These are phyloP conservation scores for Amesomyces nigricolor DNA, from an alignment of 2,329 filamentous ascomycete genomes.

Conservation along the genomic window DNA sequence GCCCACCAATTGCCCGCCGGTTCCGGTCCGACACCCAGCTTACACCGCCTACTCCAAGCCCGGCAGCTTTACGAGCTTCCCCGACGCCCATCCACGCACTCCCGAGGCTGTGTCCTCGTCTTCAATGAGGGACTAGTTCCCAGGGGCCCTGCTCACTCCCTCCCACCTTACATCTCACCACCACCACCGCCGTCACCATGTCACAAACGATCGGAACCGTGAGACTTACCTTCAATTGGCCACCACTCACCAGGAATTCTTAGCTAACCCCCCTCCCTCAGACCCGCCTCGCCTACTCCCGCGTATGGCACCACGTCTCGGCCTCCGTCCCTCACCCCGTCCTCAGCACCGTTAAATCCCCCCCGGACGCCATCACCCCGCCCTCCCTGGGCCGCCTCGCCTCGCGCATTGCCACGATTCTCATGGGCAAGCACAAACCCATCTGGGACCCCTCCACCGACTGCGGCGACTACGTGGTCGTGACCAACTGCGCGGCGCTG, in stretches of 20 bases:
- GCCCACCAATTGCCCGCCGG: conserved; percentile 8
- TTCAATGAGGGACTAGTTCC: conserved; percentile 32
- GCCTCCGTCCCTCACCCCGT: conserved; percentile 61
- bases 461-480: conserved; percentile 98
- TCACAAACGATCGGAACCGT: conserved; percentile 75
- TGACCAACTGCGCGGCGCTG: conserved; percentile 79
- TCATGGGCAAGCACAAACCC: conserved; percentile 99
- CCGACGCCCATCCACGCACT: neutral
- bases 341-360: conserved; percentile 49
- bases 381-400: conserved; percentile 88
- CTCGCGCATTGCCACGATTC: conserved; percentile 74
- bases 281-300: conserved; percentile 94
- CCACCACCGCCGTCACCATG: conserved; percentile 47
- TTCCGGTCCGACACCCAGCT: neutral
- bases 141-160: conserved; percentile 16
- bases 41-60: neutral
- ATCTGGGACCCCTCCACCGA: conserved; percentile 96
- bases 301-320: conserved; percentile 85
- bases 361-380: conserved; percentile 49
- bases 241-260: neutral
- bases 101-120: neutral
- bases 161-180: conserved; percentile 25
- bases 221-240: conserved; percentile 32
- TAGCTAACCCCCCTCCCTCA: conserved; percentile 35
- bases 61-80: neutral